These are phyloP conservation scores for Ganoderma meredithae DNA, from an alignment of 1,284 basidiomycete species.

Conservation along the genomic window DNA sequence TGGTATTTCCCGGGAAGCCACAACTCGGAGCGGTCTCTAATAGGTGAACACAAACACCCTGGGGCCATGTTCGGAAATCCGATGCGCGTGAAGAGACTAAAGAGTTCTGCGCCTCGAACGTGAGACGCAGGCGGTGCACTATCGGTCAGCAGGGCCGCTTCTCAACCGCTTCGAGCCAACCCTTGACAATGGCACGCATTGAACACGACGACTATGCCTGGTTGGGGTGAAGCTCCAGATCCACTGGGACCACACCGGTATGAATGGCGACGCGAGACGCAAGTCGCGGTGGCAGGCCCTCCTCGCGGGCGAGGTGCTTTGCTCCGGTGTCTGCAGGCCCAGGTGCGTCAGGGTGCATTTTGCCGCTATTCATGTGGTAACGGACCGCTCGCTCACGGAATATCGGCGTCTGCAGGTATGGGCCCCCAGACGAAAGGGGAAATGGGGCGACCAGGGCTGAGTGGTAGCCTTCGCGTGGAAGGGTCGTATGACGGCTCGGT, in stretches of 20 bases:
- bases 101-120: conserved; percentile 6
- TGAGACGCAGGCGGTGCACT: conserved; percentile 1
- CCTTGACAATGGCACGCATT: conserved; percentile 8
- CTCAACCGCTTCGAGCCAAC: conserved; percentile 2
- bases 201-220: conserved; percentile 9
- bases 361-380: background rate
- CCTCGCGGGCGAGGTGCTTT: background rate
- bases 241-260: background rate
- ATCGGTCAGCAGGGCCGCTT: conserved; percentile 5
- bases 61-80: conserved; percentile 4
- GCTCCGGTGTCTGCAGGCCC: conserved; percentile 5
- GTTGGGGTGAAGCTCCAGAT: conserved; percentile 5
- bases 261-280: conserved; percentile 6
- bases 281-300: too few relatives aligned
- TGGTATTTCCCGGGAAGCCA: background rate
- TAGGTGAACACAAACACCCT: background rate
- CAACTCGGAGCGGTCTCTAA: background rate
- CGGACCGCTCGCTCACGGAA: background rate
- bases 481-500: conserved; percentile 7
- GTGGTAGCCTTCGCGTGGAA: background rate
- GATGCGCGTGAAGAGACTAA: conserved; percentile 8
- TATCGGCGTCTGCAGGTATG: background rate
- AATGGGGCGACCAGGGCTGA: background rate
- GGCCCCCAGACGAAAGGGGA: background rate
- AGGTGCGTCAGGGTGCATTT: conserved; percentile 7